Evolutionary conservation across 768 basidiomycete species (phyloP).

Genomic region (Tulasnella sp.): DNA sequence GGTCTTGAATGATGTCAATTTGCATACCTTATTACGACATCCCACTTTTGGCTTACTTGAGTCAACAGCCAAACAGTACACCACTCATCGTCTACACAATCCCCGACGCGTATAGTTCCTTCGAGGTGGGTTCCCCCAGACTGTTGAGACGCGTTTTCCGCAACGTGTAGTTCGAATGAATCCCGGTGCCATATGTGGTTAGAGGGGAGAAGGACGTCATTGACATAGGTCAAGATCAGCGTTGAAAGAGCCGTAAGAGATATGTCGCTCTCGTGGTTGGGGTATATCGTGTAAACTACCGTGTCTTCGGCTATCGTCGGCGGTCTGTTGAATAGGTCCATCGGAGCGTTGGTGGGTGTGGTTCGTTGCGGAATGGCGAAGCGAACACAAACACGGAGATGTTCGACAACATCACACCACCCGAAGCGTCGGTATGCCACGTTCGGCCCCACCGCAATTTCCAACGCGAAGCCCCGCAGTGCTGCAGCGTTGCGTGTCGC

Average conservation of each 20-base stretch:
- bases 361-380: neutral
- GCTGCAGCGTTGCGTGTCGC: too few relatives aligned
- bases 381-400: conserved; percentile 4
- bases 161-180: conserved; percentile 63
- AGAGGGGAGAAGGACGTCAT: conserved; percentile 36
- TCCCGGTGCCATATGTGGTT: conserved; percentile 69
- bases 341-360: conserved; percentile 20
- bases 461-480: too few relatives aligned
- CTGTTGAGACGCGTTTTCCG: conserved; percentile 22
- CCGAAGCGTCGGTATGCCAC: too few relatives aligned
- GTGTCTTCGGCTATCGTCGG: conserved; percentile 81
- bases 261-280: conserved; percentile 34
- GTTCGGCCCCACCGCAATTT: too few relatives aligned
- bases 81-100: conserved; percentile 99
- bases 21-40: conserved; percentile 67
- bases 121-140: conserved; percentile 33
- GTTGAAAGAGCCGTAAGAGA: conserved; percentile 55
- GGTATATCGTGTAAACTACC: conserved; percentile 63
- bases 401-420: too few relatives aligned
- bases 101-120: conserved; percentile 83
- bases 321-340: conserved; percentile 61
- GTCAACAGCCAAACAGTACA: conserved; percentile 78
- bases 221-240: conserved; percentile 46
- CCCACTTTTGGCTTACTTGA: conserved; percentile 66
- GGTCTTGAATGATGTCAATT: conserved; percentile 5